Base-by-base conservation (phyloP, 768 basidiomycete genomes). In the Boletus barrowsii region DNA sequence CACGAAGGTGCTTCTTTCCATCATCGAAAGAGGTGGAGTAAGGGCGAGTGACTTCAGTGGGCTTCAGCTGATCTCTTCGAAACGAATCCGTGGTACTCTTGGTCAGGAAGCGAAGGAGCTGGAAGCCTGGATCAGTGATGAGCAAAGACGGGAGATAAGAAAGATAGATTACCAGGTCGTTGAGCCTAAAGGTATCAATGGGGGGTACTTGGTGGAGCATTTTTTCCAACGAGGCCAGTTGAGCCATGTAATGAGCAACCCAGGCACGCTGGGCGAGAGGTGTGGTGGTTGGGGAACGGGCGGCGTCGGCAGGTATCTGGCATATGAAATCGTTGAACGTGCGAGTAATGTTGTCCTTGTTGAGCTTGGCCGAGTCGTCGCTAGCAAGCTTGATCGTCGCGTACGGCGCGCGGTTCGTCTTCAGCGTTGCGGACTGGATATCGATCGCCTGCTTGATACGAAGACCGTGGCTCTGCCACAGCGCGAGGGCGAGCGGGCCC, bases 391-490 rank as follows among this genome's bases (percentile, higher is more conserved):
- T 43, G 42, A 70, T 54, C 2, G 62, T 65, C 10, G 40, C 56
- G n/a, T 22, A 51, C 2, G 67, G 67, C 15, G 51, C 57, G 5
- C 69, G 69, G 42, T 51, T 59, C 36, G 0, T 24, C 8, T 10
- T 30, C 3, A 62, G 20, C 36, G 59, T 52, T 0, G 58, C 67
- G 3, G 58, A 62, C 49, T 72, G 69, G 2, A 70, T 14, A 11
- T 70, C 70, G 33, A 71, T 65, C 24, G 69, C 69, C 26, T 72
- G 70, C 51, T 56, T 62, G 54, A 72, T 70, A n/a, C 70, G 70
- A 49, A 72, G 68, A 59, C 60, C 54, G 42, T 61, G 65, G 42
- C 59, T 60, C 53, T 72, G 61, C 67, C 65, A 68, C 47, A 70
- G 49, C 17, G 62, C 60, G 15, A 70, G 63, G n/a, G 64, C 71